A percentile compares a stretch with the other conserved stretches of the same genome.
Conservation (phyloP, 768 basidiomycete genomes). For the Podaxis sp. region DNA sequence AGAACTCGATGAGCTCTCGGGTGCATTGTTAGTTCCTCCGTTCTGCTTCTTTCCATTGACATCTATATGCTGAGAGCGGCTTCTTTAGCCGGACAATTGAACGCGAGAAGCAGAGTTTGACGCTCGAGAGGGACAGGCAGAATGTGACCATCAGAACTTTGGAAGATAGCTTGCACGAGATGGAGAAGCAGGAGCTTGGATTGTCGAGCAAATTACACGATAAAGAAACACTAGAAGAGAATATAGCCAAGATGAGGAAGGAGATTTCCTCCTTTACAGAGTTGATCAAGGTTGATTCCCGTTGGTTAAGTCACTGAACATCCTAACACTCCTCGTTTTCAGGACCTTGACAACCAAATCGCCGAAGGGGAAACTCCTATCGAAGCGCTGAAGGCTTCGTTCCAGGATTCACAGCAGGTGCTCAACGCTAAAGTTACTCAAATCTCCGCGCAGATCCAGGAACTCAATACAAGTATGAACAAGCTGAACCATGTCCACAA, state of each 20-base stretch:
- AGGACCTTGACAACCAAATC: conserved; percentile 69
- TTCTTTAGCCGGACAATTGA: conserved; percentile 60
- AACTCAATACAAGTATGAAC: conserved; percentile 65
- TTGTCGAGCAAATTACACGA: conserved; percentile 59
- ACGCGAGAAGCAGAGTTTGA: conserved; percentile 56
- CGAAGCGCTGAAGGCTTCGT: conserved; percentile 56
- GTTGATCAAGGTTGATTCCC: conserved; percentile 49
- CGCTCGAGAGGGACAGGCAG: conserved; percentile 63
- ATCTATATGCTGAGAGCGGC: not conserved
- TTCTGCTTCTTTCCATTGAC: not conserved
- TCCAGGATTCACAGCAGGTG: conserved; percentile 49
- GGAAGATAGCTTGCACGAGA: conserved; percentile 60
- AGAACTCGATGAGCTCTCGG: conserved; percentile 65
- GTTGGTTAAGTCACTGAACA: conserved; percentile 4
- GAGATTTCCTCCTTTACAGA: conserved; percentile 47
- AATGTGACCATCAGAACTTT: conserved; percentile 47
- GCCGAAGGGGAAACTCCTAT: conserved; percentile 64
- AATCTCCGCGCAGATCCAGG: conserved; percentile 58
- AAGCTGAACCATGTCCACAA: conserved; percentile 61
- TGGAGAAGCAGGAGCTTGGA: conserved; percentile 63
- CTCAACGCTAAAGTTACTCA: conserved; percentile 46
- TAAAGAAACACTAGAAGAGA: conserved; percentile 53
- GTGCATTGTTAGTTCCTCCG: conserved; percentile 56
- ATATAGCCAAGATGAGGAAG: conserved; percentile 55
- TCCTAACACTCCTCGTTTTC: conserved; percentile 6